Evolutionary conservation across 768 basidiomycete genomes (phyloP).

Genomic region (Pleurotus sapidus): DNA sequence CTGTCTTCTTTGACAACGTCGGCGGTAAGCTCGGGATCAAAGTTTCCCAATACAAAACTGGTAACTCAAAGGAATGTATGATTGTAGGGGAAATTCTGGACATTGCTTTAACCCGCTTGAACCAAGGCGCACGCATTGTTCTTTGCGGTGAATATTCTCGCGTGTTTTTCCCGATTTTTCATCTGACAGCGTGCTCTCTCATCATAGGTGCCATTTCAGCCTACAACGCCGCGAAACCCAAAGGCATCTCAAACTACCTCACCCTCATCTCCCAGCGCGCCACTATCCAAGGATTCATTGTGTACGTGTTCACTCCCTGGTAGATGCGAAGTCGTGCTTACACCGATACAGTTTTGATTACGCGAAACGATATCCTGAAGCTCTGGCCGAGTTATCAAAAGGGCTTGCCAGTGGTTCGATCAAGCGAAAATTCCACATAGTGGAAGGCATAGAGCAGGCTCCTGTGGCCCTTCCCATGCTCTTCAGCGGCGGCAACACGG

Average conservation of each 20-base stretch:
- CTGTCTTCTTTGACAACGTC: slow-evolving; percentile 83
- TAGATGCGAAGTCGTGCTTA: not conserved
- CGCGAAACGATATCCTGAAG: slow-evolving; percentile 51
- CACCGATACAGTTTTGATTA: slow-evolving; percentile 60
- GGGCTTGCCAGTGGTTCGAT: slow-evolving; percentile 68
- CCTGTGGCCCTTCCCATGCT: slow-evolving; percentile 68
- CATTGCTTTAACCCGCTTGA: slow-evolving; percentile 69
- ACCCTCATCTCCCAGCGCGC: slow-evolving; percentile 76
- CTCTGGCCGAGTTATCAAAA: slow-evolving; percentile 50
- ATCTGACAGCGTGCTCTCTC: not conserved
- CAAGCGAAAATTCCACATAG: slow-evolving; percentile 77
- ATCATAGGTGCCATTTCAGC: slow-evolving; percentile 74
- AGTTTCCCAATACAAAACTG: not conserved
- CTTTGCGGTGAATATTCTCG: slow-evolving; percentile 59
- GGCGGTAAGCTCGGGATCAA: slow-evolving; percentile 36
- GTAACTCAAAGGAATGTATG: not conserved
- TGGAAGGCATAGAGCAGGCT: slow-evolving; percentile 73
- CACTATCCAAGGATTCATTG: slow-evolving; percentile 80
- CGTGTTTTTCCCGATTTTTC: not conserved
- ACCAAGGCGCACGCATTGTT: slow-evolving; percentile 72
- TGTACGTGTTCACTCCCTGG: slow-evolving; percentile 42
- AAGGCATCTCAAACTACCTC: slow-evolving; percentile 64
- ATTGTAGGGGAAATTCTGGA: slow-evolving; percentile 75
- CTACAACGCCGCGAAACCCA: slow-evolving; percentile 57
- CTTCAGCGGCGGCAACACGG: slow-evolving; percentile 74